Conservation (phyloP, 2,329 filamentous ascomycete species). For the Fusarium secorum region DNA sequence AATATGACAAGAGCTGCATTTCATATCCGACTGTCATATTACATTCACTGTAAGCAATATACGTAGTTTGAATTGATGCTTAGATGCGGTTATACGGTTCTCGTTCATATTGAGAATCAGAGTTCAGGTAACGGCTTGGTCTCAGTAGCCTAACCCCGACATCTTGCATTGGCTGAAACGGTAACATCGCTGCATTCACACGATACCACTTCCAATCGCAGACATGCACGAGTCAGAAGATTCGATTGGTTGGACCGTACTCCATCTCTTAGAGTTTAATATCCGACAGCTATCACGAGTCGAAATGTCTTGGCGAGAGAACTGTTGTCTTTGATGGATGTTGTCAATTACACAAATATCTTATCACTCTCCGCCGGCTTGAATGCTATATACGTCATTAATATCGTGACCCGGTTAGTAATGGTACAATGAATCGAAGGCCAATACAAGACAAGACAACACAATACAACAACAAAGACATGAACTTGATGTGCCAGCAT, state of each 20-base stretch:
- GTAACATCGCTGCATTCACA: neutral
- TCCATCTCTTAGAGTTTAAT: neutral
- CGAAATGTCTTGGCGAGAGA: neutral
- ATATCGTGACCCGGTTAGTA: slow-evolving; percentile 17
- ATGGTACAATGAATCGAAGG: slow-evolving; percentile 17
- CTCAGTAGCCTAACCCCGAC: neutral
- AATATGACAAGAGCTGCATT: neutral
- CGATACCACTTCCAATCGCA: neutral
- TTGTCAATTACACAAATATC: neutral
- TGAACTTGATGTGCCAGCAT: slow-evolving; percentile 15
- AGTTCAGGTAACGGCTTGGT: neutral
- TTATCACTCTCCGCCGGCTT: neutral
- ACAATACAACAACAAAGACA: neutral
- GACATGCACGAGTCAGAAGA: neutral
- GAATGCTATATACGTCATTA: slow-evolving; percentile 20
- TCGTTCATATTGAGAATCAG: neutral
- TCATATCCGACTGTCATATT: neutral
- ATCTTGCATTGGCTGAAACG: neutral
- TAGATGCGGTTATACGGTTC: neutral
- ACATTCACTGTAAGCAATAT: neutral
- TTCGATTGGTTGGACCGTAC: neutral
- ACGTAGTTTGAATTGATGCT: neutral
- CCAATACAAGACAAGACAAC: neutral
- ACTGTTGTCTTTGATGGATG: neutral
- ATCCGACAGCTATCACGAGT: neutral